A percentile compares a stretch with the other conserved stretches of the same genome.
These are phyloP conservation scores for Trifolium dubium DNA, from an alignment of 306 rosid genomes.

Conservation along the genomic window DNA sequence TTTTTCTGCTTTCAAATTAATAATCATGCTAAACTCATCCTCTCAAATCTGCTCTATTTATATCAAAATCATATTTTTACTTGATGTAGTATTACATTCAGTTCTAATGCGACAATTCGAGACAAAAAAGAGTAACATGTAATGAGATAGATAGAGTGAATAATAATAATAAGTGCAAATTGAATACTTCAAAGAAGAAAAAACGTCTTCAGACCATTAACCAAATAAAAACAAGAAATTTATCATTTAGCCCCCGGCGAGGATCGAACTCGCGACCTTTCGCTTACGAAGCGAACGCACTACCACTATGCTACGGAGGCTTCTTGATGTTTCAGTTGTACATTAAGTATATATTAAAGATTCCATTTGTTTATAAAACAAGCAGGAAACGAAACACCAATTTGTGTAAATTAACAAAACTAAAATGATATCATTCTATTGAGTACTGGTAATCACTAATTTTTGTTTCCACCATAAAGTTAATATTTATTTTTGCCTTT, in stretches of 20 bases:
- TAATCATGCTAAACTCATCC: too few relatives aligned
- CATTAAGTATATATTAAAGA: neutral
- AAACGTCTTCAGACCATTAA: too few relatives aligned
- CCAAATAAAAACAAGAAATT: too few relatives aligned
- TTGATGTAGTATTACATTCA: too few relatives aligned
- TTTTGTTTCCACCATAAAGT: neutral
- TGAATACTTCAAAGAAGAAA: too few relatives aligned
- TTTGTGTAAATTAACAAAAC: neutral
- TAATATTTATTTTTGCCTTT: neutral
- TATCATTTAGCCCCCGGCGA: conserved; percentile 72
- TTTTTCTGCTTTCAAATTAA: too few relatives aligned
- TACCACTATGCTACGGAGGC: conserved; percentile 99
- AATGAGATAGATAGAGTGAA: too few relatives aligned
- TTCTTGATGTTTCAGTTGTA: fast-evolving
- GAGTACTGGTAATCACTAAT: neutral
- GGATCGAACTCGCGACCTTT: conserved; percentile 99
- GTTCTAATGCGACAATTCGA: too few relatives aligned
- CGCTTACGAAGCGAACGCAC: conserved; percentile 99
- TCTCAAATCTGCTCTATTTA: too few relatives aligned
- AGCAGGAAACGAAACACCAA: neutral
- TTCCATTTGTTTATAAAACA: neutral
- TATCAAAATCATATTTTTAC: too few relatives aligned
- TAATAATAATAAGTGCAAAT: too few relatives aligned
- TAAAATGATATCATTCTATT: neutral
- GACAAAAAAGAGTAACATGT: too few relatives aligned